Evolutionary conservation across 495 filamentous ascomycete species (phyloP).

Genomic region (Lophium mytilinum): DNA sequence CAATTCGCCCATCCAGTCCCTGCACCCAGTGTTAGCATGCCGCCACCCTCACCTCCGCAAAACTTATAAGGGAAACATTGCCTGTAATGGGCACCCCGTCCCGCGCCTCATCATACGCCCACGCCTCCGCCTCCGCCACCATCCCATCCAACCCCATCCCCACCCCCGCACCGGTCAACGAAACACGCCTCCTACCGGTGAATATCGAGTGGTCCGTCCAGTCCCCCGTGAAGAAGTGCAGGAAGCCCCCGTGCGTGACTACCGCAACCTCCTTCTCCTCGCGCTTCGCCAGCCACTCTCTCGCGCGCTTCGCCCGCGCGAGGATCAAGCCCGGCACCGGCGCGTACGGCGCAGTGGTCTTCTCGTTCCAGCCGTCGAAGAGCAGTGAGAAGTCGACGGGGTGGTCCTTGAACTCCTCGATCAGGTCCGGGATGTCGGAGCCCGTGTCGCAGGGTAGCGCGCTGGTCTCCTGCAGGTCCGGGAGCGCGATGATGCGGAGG

Average conservation of each 20-base stretch:
- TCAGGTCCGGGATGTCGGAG: constrained; percentile 43
- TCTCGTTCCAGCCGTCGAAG: constrained; percentile 60
- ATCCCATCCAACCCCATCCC: neutral
- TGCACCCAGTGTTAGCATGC: constrained; percentile 8
- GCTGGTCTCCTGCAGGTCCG: constrained; percentile 74
- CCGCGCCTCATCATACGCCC: neutral
- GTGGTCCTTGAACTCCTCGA: constrained; percentile 49
- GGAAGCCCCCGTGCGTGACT: constrained; percentile 64
- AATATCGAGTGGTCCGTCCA: constrained; percentile 56
- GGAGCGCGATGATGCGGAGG: constrained; percentile 58
- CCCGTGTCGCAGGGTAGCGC: constrained; percentile 76
- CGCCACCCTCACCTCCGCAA: neutral
- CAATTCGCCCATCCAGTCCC: constrained; percentile 83
- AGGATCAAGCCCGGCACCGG: constrained; percentile 51
- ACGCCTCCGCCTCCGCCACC: neutral
- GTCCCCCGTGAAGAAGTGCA: constrained; percentile 78
- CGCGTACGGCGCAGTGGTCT: constrained; percentile 49
- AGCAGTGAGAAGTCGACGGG: constrained; percentile 58
- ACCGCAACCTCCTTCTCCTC: constrained; percentile 56
- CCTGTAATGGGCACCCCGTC: neutral
- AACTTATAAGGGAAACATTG: neutral
- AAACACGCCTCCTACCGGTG: constrained; percentile 35
- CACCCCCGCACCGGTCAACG: neutral
- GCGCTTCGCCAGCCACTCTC: constrained; percentile 56
- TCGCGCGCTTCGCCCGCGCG: constrained; percentile 53